Evolutionary conservation across 2,329 filamentous ascomycete species (phyloP), one percentile per base, ranked within the genome.

Genomic region (Hypoxylon sp.): DNA sequence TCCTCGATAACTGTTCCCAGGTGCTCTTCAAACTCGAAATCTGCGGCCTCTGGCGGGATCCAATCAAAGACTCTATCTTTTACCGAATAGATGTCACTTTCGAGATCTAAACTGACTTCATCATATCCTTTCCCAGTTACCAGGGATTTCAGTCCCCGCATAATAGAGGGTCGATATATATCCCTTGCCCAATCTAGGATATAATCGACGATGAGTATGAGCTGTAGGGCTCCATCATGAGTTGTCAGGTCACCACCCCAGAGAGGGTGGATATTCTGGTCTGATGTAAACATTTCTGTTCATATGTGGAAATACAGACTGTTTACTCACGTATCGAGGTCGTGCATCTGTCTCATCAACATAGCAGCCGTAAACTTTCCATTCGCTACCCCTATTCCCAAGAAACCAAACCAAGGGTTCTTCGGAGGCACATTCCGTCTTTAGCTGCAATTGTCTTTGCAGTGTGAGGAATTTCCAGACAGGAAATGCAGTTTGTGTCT

Each of bases 401-500:
- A 62, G 28, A 48, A 55, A 62, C 59, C 59, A 62, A 4, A 62
- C 59, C 38, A 62, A 25, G 6, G 59, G 51, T 10, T 55, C 50
- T 62, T 62, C 50, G 7, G 41, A 19, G 21, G 28, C 28, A 30
- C 49, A 23, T 38, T 28, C 17, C 21, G 59, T 56, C 38, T 45
- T 56, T 38, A 43, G 3, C 14, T 45, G 52, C 28, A 56, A 25
- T 14, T 56, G 17, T 23, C 52, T 43, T 30, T 62, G 59, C 13
- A 55, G n/a, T 21, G 36, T 62, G 11, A 71, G 52, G 19, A 69
- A 58, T 9, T 46, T 64, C 43, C 50, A 41, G 32, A 71, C 58
- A 3, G 66, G 59, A 28, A 71, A 71, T 13, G 68, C 65, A 21
- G 61, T 69, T 45, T 71, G 68, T 36, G 62, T 62, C 32, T 59